Percentiles rank a stretch among this genome's conserved stretches.
Evolutionary conservation across 345 rosid genomes (phyloP).

Genomic region (Firmiana major): DNA sequence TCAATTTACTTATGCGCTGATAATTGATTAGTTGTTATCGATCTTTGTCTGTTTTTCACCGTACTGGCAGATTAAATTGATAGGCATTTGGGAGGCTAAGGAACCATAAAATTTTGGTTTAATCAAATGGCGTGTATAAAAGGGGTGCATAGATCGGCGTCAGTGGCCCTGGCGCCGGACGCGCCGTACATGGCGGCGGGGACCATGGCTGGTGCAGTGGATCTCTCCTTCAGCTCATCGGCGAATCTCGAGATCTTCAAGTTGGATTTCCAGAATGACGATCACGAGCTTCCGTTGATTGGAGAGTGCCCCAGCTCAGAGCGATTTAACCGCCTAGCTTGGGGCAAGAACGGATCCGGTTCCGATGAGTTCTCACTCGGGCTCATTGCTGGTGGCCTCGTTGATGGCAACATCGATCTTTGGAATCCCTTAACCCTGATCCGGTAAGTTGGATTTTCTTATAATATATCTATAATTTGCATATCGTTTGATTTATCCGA

Average conservation of each 20-base stretch:
- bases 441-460: constrained; percentile 37
- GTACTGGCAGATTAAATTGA: constrained; percentile 7
- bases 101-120: not conserved
- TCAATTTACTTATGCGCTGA: not conserved
- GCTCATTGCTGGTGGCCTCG: constrained; percentile 92
- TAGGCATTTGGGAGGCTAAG: not conserved
- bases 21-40: not conserved
- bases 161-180: constrained; percentile 91
- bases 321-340: constrained; percentile 89
- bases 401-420: constrained; percentile 80
- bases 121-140: constrained; percentile 78
- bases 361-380: constrained; percentile 79
- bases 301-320: constrained; percentile 89
- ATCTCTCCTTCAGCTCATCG: constrained; percentile 90
- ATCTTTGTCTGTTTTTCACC: not conserved
- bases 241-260: constrained; percentile 96
- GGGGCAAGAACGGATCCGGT: constrained; percentile 88
- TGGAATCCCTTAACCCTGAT: constrained; percentile 83
- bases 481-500: not conserved
- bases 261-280: constrained; percentile 94
- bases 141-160: constrained; percentile 85
- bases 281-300: constrained; percentile 67
- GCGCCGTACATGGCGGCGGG: constrained; percentile 98
- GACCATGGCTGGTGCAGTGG: constrained; percentile 99
- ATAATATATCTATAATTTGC: not conserved